These are phyloP conservation scores for Talaromyces nanjingensis DNA, from an alignment of 495 filamentous ascomycete genomes.

Conservation along the genomic window DNA sequence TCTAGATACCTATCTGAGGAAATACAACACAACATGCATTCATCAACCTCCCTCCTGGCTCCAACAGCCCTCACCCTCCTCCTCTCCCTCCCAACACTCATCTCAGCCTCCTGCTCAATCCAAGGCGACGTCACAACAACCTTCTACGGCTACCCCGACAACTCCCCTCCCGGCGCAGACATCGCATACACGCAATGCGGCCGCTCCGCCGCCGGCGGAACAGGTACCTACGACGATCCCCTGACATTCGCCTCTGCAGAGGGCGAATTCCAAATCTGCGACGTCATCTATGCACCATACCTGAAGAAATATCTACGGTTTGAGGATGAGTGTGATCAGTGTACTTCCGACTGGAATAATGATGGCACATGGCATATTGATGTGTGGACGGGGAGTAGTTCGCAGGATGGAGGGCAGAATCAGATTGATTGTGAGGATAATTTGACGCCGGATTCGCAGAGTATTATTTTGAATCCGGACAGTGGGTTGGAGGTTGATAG, in stretches of 20 bases:
- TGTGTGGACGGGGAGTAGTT: conserved; percentile 35
- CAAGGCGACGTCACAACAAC: conserved; percentile 12
- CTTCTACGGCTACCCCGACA: conserved; percentile 39
- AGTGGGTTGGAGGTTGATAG: conserved; percentile 7
- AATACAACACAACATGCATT: not conserved
- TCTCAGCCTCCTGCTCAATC: conserved; percentile 5
- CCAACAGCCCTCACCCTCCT: not conserved
- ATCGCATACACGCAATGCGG: conserved; percentile 33
- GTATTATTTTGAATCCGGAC: conserved; percentile 9
- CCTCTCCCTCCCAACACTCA: not conserved
- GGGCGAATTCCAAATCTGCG: conserved; percentile 34
- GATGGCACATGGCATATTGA: conserved; percentile 27
- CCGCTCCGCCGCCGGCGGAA: conserved; percentile 21
- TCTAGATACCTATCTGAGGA: not conserved
- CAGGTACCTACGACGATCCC: conserved; percentile 37
- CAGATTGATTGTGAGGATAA: conserved; percentile 30
- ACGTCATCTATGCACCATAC: conserved; percentile 38
- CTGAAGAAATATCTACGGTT: conserved; percentile 36
- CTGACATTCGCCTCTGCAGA: conserved; percentile 38
- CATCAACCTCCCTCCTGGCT: conserved; percentile 3
- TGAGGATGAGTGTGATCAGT: conserved; percentile 29
- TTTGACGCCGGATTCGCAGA: conserved; percentile 19
- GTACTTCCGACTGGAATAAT: conserved; percentile 22
- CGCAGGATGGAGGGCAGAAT: conserved; percentile 18
- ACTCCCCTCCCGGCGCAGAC: conserved; percentile 31